Base-by-base conservation (phyloP, 768 basidiomycete genomes). In the Macrolepiota albuminosa region DNA sequence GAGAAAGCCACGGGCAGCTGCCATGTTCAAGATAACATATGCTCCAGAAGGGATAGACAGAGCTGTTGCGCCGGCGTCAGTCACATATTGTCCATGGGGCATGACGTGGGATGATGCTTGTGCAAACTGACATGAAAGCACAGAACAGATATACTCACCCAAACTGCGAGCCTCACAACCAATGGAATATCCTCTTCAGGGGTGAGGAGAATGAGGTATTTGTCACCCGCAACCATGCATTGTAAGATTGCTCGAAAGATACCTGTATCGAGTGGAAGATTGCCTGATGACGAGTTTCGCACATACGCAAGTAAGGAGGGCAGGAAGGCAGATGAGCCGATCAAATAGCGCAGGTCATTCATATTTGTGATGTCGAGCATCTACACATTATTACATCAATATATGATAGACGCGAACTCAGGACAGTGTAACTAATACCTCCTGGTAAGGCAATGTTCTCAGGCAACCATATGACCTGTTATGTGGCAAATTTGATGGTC, bases 241-340 rank as follows among this genome's bases (percentile, higher is more conserved):
- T 87, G 79, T 34, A 91, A 79, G 16, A 90, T 72, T 24, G 86
- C 83, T 68, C 86, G 87, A 24, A 90, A 71, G 45, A 89, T 79
- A 54, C 83, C 79, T 10, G 82, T 76, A 55, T 91, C 87, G 3
- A 89, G 58, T 8, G 86, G 85, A 16, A 86, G 68, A 52, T 74
- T 68, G 9, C 71, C 74, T n/a, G 81, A 74, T 31, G 73, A 70
- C 7, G 72, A 69, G n/a, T 74, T 64, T 42, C 76, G 80, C 55
- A 87, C 69, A 59, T 80, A 73, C 4, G 73, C 68, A 11, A 88
- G 63, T 33, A 87, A 67, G 2, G 77, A 72, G 14, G 83, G 78
- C n/a, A 86, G 71, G 65, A 85, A 84, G 1, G 66, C 67, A 34
- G 74, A 76, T 0, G 78, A 75, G 13, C 83, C 85, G 34, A 71